Percentiles rank a stretch among this genome's conserved stretches.
Evolutionary conservation across 768 basidiomycete species (phyloP).

Genomic region (Rossbeevera mucosa): DNA sequence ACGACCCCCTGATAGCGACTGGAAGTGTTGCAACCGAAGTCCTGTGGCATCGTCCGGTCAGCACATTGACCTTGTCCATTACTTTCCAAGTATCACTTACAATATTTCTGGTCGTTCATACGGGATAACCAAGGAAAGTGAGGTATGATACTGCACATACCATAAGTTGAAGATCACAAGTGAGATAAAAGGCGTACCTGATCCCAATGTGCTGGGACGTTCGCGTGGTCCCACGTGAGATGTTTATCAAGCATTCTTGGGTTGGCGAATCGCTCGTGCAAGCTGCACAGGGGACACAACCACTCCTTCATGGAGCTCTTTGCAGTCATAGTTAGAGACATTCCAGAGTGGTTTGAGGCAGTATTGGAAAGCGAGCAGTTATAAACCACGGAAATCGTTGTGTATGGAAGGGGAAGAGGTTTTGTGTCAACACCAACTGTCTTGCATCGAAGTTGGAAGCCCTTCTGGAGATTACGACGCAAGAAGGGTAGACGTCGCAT

Average conservation of each 20-base stretch:
- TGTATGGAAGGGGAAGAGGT: slow-evolving; percentile 15
- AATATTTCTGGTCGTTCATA: not conserved
- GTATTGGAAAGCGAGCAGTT: slow-evolving; percentile 8
- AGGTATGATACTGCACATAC: slow-evolving; percentile 10
- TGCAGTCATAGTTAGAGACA: slow-evolving; percentile 4
- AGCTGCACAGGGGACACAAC: slow-evolving; percentile 53
- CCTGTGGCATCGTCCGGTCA: slow-evolving; percentile 3
- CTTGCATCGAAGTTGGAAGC: slow-evolving; percentile 45
- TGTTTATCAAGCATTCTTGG: slow-evolving; percentile 44
- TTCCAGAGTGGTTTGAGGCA: slow-evolving; percentile 9
- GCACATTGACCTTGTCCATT: not conserved
- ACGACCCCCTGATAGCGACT: not conserved
- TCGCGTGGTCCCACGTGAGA: slow-evolving; percentile 45
- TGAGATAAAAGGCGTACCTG: slow-evolving; percentile 14
- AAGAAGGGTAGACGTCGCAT: slow-evolving; percentile 51
- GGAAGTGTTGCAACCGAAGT: slow-evolving; percentile 1
- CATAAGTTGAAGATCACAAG: not conserved
- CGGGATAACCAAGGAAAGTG: slow-evolving; percentile 17
- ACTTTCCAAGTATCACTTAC: slow-evolving; percentile 9
- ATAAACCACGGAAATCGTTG: slow-evolving; percentile 25
- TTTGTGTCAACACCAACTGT: slow-evolving; percentile 33
- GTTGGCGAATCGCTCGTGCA: slow-evolving; percentile 41
- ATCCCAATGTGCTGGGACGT: slow-evolving; percentile 39
- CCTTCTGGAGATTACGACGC: slow-evolving; percentile 44
- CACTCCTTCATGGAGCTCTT: slow-evolving; percentile 33